Percentiles rank a stretch among this genome's conserved stretches.
These are phyloP conservation scores for Phytophthora melonis DNA, from an alignment of 352 stramenopile species.

Conservation along the genomic window DNA sequence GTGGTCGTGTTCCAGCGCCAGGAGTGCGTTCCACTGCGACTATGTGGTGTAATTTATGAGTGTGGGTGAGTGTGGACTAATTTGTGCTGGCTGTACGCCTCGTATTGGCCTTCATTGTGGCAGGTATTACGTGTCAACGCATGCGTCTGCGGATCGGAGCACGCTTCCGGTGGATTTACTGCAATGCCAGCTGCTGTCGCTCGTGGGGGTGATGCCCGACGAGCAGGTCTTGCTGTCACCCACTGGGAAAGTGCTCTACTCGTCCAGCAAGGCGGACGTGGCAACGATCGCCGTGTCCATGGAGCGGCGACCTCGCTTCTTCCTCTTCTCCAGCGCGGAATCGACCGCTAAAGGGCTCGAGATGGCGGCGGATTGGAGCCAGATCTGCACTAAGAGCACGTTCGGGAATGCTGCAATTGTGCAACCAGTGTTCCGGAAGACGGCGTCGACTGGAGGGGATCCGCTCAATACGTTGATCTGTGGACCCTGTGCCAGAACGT, in stretches of 20 bases:
- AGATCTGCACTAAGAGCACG: conserved; percentile 69
- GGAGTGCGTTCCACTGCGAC: conserved; percentile 54
- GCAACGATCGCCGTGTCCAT: conserved; percentile 25
- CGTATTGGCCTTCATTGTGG: neutral
- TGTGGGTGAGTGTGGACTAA: conserved; percentile 9
- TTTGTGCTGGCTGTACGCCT: neutral
- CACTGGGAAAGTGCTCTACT: conserved; percentile 48
- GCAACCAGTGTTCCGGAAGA: conserved; percentile 61
- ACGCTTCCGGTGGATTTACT: conserved; percentile 62
- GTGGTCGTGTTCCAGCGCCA: conserved; percentile 62
- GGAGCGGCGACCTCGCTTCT: conserved; percentile 41
- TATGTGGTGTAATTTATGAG: neutral
- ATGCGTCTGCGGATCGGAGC: conserved; percentile 27
- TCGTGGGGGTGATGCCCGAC: conserved; percentile 62
- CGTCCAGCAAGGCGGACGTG: conserved; percentile 25
- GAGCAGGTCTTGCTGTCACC: conserved; percentile 68
- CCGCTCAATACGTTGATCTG: conserved; percentile 52
- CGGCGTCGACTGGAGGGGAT: conserved; percentile 4
- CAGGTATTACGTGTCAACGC: conserved; percentile 56
- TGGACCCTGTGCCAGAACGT: conserved; percentile 69
- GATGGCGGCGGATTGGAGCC: conserved; percentile 55
- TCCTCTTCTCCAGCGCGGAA: conserved; percentile 44
- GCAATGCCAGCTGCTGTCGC: conserved; percentile 78
- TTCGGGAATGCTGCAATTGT: conserved; percentile 62
- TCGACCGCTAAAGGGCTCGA: conserved; percentile 5